These are phyloP conservation scores for Debaryomyces udenii DNA, from an alignment of 1,139 yeast genomes.

Conservation along the genomic window DNA sequence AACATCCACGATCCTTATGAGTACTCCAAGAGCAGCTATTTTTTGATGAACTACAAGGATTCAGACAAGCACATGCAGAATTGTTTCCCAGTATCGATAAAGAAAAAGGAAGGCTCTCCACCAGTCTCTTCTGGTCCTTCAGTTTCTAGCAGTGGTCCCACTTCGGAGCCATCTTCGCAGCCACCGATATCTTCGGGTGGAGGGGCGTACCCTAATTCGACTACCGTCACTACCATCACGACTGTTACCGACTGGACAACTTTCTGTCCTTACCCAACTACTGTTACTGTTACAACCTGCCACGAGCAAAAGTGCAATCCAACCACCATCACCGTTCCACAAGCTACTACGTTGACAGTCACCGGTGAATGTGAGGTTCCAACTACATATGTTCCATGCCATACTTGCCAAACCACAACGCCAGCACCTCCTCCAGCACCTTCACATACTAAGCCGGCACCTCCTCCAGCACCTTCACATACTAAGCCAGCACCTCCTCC, in stretches of 20 bases:
- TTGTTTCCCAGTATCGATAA: constrained; percentile 25
- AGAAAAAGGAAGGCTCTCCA: constrained; percentile 3
- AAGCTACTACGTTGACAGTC: constrained; percentile 39
- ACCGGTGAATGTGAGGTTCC: constrained; percentile 42
- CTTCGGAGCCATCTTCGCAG: neutral
- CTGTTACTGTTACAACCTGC: constrained; percentile 36
- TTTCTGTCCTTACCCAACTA: constrained; percentile 41
- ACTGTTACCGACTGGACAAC: constrained; percentile 31
- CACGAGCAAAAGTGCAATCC: constrained; percentile 18
- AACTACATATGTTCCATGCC: constrained; percentile 30
- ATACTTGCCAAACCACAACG: constrained; percentile 13
- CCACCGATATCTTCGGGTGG: neutral
- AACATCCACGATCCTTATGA: constrained; percentile 46
- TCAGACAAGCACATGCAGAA: constrained; percentile 13
- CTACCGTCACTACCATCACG: constrained; percentile 6
- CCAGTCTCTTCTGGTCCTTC: constrained; percentile 6
- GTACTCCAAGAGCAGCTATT: constrained; percentile 32
- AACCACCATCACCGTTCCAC: constrained; percentile 35
- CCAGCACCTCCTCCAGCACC: constrained; percentile 2
- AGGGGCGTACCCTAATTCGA: constrained; percentile 8
- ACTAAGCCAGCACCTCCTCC: neutral
- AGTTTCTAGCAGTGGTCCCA: neutral
- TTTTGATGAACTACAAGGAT: constrained; percentile 21
- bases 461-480: neutral
- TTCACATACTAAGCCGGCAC: neutral